These are phyloP conservation scores for Coniochaeta hoffmannii DNA, from an alignment of 2,329 filamentous ascomycete species.

Conservation along the genomic window DNA sequence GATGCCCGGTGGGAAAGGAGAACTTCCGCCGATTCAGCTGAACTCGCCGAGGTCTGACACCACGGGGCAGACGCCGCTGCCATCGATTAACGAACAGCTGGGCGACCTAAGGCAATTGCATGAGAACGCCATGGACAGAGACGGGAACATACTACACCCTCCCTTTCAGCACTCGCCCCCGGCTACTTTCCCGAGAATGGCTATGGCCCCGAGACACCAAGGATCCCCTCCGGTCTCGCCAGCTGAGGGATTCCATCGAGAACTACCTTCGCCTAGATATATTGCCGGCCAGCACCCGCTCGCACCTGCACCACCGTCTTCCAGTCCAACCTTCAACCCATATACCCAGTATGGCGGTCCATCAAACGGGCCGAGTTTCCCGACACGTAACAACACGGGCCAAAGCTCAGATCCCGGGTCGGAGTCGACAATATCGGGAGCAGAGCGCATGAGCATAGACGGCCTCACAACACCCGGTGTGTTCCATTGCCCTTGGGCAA, in stretches of 20 bases:
- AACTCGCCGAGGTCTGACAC: conserved; percentile 30
- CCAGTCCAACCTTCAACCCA: conserved; percentile 12
- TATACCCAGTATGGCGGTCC: conserved; percentile 23
- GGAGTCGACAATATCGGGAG: conserved; percentile 32
- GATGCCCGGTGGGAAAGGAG: conserved; percentile 12
- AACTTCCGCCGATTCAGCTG: conserved; percentile 26
- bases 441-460: conserved; percentile 52
- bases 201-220: conserved; percentile 24
- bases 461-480: conserved; percentile 46
- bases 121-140: conserved; percentile 17
- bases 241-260: conserved; percentile 33
- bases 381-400: conserved; percentile 36
- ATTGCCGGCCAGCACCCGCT: conserved; percentile 23
- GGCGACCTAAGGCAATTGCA: conserved; percentile 19
- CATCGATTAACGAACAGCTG: conserved; percentile 30
- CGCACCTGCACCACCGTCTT: neutral
- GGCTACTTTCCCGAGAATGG: conserved; percentile 21
- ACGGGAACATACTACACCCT: conserved; percentile 15
- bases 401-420: conserved; percentile 26
- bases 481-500: conserved; percentile 51
- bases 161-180: conserved; percentile 27
- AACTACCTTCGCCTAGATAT: conserved; percentile 39
- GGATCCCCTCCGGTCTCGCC: conserved; percentile 43
- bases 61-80: conserved; percentile 26
- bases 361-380: conserved; percentile 33